These are phyloP conservation scores for Triticum monococcum DNA, from an alignment of 176 grass and related monocot species.

Conservation along the genomic window DNA sequence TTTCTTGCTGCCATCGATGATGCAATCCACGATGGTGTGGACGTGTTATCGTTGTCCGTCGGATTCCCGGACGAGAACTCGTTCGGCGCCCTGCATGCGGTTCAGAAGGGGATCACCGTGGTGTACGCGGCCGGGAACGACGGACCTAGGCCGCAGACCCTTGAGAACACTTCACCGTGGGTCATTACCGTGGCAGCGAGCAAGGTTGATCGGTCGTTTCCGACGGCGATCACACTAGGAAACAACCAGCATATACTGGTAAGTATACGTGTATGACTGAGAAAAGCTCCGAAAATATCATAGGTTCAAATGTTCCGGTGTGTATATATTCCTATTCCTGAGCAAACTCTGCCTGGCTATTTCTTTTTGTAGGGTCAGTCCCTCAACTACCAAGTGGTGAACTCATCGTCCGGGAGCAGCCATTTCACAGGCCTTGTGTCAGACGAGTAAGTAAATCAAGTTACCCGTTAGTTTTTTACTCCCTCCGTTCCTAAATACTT, in stretches of 20 bases:
- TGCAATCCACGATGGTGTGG: not conserved
- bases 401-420: not conserved
- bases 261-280: not conserved
- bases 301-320: not conserved
- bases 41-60: not conserved
- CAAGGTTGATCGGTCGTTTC: constrained; percentile 35
- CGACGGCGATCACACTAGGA: constrained; percentile 23
- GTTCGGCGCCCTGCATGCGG: constrained; percentile 32
- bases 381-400: not conserved
- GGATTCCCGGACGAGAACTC: not conserved
- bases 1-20: constrained; percentile 37
- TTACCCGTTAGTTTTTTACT: not conserved
- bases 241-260: constrained; percentile 34
- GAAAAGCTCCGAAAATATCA: not conserved
- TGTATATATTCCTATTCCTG: not conserved
- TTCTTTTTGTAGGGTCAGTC: constrained; percentile 38
- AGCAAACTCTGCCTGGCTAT: not conserved
- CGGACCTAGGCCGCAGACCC: not conserved
- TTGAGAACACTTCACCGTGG: constrained; percentile 26
- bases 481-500: no score
- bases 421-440: not conserved
- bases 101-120: constrained; percentile 34
- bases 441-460: not conserved
- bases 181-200: constrained; percentile 37
- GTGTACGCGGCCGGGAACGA: not conserved